Conservation (phyloP, 2,329 filamentous ascomycete genomes). For the Chaetomium olivaceum region DNA sequence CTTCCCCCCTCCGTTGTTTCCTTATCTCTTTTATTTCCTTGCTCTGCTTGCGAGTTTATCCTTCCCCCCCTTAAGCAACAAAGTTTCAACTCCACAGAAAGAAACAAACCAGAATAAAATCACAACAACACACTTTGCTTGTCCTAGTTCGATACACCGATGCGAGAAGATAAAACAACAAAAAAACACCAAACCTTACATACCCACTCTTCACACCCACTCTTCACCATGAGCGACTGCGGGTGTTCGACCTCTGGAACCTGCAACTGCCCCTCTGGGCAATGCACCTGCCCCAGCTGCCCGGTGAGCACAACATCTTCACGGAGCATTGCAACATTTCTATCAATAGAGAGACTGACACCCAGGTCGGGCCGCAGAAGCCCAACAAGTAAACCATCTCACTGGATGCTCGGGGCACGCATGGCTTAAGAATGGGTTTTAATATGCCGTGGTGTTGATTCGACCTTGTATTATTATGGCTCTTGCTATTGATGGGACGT, state of each 20-base stretch:
- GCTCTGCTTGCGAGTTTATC: not conserved
- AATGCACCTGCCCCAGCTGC: slow-evolving; percentile 33
- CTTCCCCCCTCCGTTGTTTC: not conserved
- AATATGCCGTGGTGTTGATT: not conserved
- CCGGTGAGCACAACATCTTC: slow-evolving; percentile 18
- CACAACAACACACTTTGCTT: not conserved
- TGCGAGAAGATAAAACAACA: not conserved
- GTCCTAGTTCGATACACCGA: not conserved
- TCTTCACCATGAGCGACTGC: slow-evolving; percentile 28
- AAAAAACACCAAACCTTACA: not conserved
- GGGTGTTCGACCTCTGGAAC: slow-evolving; percentile 28
- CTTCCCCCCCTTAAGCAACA: not conserved
- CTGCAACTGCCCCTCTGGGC: slow-evolving; percentile 29
- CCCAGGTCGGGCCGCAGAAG: not conserved
- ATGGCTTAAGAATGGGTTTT: not conserved
- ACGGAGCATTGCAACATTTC: not conserved
- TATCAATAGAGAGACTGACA: not conserved
- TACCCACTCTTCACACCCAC: not conserved
- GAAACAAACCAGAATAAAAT: not conserved
- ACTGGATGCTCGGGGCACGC: not conserved
- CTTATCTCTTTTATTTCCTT: not conserved
- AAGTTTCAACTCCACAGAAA: not conserved
- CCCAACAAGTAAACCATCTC: slow-evolving; percentile 4
- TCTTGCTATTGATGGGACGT: not conserved
- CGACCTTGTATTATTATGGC: not conserved